Evolutionary conservation across 1,139 yeast genomes (phyloP).

Genomic region (Geotrichum carabidarum): DNA sequence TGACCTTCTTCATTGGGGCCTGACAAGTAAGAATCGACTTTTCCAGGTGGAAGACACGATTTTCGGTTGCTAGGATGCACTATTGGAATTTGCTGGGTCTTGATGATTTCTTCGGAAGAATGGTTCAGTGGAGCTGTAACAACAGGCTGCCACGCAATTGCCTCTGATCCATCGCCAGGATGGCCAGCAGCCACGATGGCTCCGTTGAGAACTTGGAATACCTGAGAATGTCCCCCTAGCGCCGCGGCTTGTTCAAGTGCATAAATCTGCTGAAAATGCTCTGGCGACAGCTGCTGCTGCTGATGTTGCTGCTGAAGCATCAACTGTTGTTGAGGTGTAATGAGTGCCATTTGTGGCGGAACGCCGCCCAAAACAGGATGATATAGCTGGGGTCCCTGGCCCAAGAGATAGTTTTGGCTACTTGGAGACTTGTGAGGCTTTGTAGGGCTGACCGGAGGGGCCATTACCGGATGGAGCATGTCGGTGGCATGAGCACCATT

Average conservation of each 20-base stretch:
- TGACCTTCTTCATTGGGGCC: constrained; percentile 67
- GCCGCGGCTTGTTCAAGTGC: constrained; percentile 19
- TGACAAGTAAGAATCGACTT: constrained; percentile 73
- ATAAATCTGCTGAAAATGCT: constrained; percentile 18
- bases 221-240: constrained; percentile 16
- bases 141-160: constrained; percentile 38
- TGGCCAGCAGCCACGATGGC: constrained; percentile 1
- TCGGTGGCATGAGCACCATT: constrained; percentile 10
- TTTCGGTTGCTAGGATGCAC: constrained; percentile 31
- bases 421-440: constrained; percentile 1
- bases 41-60: constrained; percentile 84
- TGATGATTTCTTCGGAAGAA: constrained; percentile 34
- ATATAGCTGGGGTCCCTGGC: constrained; percentile 1
- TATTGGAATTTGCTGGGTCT: constrained; percentile 27
- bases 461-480: constrained; percentile 17
- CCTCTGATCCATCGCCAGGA: background rate
- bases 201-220: constrained; percentile 18
- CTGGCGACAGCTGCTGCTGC: constrained; percentile 18
- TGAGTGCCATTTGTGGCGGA: constrained; percentile 10
- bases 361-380: constrained; percentile 5
- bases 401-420: background rate
- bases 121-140: constrained; percentile 35
- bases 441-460: constrained; percentile 11
- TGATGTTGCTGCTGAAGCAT: constrained; percentile 18
- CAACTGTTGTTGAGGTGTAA: constrained; percentile 17